Conservation (phyloP, 495 filamentous ascomycete genomes). For the Podospora australis region DNA sequence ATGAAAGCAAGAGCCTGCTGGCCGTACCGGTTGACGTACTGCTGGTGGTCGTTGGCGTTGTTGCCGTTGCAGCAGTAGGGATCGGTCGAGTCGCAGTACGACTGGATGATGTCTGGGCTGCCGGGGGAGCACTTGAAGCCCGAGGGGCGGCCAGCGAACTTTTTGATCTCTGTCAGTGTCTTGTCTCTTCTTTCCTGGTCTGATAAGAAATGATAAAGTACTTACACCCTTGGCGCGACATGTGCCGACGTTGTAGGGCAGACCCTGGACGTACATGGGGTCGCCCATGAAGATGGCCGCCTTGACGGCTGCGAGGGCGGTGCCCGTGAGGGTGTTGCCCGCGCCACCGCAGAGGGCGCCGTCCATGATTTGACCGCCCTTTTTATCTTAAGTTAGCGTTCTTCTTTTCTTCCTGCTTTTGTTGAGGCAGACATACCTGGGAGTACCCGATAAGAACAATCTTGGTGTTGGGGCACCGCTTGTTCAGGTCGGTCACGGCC, state of each 20-base stretch:
- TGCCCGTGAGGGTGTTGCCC: constrained; percentile 31
- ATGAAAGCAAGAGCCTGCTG: constrained; percentile 49
- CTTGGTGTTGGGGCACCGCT: constrained; percentile 47
- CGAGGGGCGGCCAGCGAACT: constrained; percentile 52
- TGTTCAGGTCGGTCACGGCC: constrained; percentile 48
- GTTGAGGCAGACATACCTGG: constrained; percentile 36
- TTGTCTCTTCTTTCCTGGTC: constrained; percentile 1
- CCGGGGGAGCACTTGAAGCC: constrained; percentile 47
- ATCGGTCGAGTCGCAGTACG: constrained; percentile 56
- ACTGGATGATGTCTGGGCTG: constrained; percentile 46
- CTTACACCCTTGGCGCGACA: constrained; percentile 51
- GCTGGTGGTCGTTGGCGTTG: constrained; percentile 49
- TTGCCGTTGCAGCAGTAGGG: constrained; percentile 61
- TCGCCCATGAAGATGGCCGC: constrained; percentile 60
- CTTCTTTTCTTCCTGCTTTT: not conserved
- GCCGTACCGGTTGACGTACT: constrained; percentile 55
- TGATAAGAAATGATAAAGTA: constrained; percentile 1
- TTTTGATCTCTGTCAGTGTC: constrained; percentile 1
- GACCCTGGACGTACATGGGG: constrained; percentile 46
- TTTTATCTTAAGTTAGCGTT: constrained; percentile 24
- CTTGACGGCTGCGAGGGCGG: constrained; percentile 37
- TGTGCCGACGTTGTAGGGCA: constrained; percentile 57
- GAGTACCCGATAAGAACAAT: constrained; percentile 61
- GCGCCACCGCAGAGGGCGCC: constrained; percentile 54
- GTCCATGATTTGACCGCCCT: constrained; percentile 60